A percentile compares a stretch with the other conserved stretches of the same genome.
phyloP scores from a whole-genome alignment of 169 alveolate genomes.

The Blepharisma undulans region DNA sequence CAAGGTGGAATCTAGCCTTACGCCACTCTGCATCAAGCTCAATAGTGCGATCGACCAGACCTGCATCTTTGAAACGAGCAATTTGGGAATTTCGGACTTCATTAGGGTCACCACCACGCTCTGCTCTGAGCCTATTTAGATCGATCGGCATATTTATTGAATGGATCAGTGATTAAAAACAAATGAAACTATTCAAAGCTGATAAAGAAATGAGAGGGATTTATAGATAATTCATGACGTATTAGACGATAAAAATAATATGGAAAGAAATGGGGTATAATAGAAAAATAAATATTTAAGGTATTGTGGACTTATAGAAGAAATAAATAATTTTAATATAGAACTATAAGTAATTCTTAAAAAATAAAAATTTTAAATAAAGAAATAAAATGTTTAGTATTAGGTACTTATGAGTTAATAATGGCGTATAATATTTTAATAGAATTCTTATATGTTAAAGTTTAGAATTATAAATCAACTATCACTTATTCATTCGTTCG shows the following conservation, averaged over 20 bases:
- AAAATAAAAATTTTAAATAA: too few relatives aligned
- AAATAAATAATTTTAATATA: too few relatives aligned
- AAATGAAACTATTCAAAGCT: not conserved
- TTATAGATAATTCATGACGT: not conserved
- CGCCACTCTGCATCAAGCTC: conserved; percentile 83
- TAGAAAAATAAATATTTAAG: not conserved
- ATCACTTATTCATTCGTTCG: too few relatives aligned
- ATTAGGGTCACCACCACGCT: conserved; percentile 84
- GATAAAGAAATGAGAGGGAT: not conserved
- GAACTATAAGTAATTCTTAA: not conserved
- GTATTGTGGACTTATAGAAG: not conserved
- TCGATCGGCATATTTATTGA: conserved; percentile 61
- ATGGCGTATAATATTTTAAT: not conserved
- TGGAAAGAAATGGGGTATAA: not conserved
- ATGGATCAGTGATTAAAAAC: not conserved
- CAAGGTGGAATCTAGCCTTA: conserved; percentile 68
- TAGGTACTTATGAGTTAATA: not conserved
- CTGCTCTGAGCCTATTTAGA: conserved; percentile 57
- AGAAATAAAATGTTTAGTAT: too few relatives aligned
- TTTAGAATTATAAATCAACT: too few relatives aligned
- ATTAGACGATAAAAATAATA: not conserved
- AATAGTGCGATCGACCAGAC: conserved; percentile 74
- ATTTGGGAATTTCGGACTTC: conserved; percentile 69
- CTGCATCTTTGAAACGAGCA: conserved; percentile 74
- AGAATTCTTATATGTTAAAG: not conserved